A percentile compares a stretch with the other conserved stretches of the same genome.
These are phyloP conservation scores for Zymoseptoria tritici DNA, from an alignment of 2,329 filamentous ascomycete genomes.

Conservation along the genomic window DNA sequence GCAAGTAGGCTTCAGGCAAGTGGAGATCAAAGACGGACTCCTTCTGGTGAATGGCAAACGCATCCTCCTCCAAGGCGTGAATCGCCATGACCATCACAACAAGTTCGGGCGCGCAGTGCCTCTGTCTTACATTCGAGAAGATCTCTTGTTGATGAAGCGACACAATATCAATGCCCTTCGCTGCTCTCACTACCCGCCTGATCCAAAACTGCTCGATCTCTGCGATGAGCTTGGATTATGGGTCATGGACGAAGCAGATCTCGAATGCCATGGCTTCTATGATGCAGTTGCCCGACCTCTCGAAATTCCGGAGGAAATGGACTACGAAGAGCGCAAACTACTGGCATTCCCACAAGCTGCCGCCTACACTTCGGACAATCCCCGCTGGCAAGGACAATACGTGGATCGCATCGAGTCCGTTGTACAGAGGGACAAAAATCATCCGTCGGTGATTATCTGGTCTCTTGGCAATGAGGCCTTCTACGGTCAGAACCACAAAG, in stretches of 20 bases:
- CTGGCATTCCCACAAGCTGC: conserved; percentile 49
- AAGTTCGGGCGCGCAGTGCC: conserved; percentile 55
- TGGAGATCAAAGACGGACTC: conserved; percentile 53
- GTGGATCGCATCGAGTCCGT: conserved; percentile 58
- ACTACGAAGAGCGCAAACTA: conserved; percentile 54
- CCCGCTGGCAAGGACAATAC: conserved; percentile 54
- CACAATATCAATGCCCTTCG: conserved; percentile 65
- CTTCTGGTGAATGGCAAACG: conserved; percentile 55
- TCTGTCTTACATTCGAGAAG: conserved; percentile 50
- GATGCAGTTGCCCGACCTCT: conserved; percentile 10
- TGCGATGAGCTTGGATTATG: conserved; percentile 59
- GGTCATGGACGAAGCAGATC: conserved; percentile 49
- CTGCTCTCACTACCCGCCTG: conserved; percentile 58
- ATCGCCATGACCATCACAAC: conserved; percentile 63
- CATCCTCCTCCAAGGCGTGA: conserved; percentile 55
- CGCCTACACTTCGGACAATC: conserved; percentile 53
- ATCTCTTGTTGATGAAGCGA: conserved; percentile 59
- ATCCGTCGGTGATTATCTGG: conserved; percentile 62
- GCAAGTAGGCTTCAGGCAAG: conserved; percentile 53
- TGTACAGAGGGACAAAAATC: conserved; percentile 63
- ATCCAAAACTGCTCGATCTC: conserved; percentile 51
- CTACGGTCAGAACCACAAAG: conserved; percentile 58
- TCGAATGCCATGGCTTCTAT: conserved; percentile 38
- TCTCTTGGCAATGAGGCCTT: conserved; percentile 65
- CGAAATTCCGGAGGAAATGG: conserved; percentile 32